Conservation (phyloP, 23 red algal species). For the Gracilaria caudata region DNA sequence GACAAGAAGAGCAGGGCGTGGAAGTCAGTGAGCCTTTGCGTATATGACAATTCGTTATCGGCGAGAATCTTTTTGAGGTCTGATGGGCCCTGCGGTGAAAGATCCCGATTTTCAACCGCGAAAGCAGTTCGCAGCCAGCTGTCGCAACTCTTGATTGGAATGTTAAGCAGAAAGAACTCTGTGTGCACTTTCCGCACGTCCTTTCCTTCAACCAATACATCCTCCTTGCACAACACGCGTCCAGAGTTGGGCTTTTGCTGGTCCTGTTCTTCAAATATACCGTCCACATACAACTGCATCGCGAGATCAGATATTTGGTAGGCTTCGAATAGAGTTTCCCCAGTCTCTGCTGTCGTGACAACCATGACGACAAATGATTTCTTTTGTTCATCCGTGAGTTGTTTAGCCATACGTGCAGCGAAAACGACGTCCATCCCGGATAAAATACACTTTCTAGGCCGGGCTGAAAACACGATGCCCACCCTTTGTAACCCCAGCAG, state of each 20-base stretch:
- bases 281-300: conserved; percentile 73
- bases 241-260: conserved; percentile 86
- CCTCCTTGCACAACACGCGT: conserved; percentile 79
- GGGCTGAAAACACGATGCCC: conserved; percentile 85
- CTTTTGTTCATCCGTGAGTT: conserved; percentile 46
- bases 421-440: conserved; percentile 79
- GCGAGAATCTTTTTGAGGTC: conserved; percentile 61
- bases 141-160: conserved; percentile 86
- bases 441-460: conserved; percentile 82
- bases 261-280: conserved; percentile 70
- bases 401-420: conserved; percentile 55
- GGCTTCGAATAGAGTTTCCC: conserved; percentile 85
- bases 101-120: conserved; percentile 91
- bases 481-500: conserved; percentile 74
- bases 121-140: conserved; percentile 87
- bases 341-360: conserved; percentile 80
- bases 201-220: conserved; percentile 88
- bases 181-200: conserved; percentile 75
- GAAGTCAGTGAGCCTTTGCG: conserved; percentile 83
- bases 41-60: conserved; percentile 64
- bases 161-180: conserved; percentile 95
- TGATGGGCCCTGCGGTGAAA: conserved; percentile 65
- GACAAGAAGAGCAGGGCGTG: conserved; percentile 92
- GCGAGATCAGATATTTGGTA: conserved; percentile 95
- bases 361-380: conserved; percentile 87